Percentiles rank a stretch among this genome's conserved stretches.
Conservation (phyloP, 805 yeast genomes). For the Dipodascopsis uninucleata region DNA sequence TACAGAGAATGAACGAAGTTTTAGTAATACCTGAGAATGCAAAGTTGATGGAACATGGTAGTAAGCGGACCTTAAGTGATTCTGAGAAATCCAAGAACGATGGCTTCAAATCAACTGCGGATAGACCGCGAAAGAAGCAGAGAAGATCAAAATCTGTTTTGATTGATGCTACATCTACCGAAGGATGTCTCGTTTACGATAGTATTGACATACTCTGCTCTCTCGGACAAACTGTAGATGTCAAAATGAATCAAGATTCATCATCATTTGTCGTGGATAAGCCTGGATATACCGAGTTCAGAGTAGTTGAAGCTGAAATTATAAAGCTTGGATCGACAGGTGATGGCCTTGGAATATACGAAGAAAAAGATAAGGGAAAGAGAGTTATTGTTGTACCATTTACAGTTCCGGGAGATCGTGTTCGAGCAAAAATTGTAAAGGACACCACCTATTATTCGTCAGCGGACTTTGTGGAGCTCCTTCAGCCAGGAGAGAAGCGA, state of each 20-base stretch:
- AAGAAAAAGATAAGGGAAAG: conserved; percentile 50
- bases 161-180: conserved; percentile 70
- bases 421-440: conserved; percentile 65
- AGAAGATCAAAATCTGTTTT: conserved; percentile 49
- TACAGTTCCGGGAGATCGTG: conserved; percentile 81
- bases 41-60: too few relatives aligned
- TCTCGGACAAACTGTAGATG: conserved; percentile 42
- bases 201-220: conserved; percentile 55
- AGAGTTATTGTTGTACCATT: conserved; percentile 82
- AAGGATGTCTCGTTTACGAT: conserved; percentile 74
- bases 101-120: too few relatives aligned
- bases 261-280: conserved; percentile 57
- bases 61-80: too few relatives aligned
- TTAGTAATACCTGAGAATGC: too few relatives aligned
- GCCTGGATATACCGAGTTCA: conserved; percentile 44
- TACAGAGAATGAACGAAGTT: too few relatives aligned
- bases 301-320: conserved; percentile 59
- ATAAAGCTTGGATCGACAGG: conserved; percentile 69
- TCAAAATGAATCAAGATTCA: conserved; percentile 57
- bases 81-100: too few relatives aligned
- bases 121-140: conserved; percentile 12
- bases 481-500: conserved; percentile 43
- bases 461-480: conserved; percentile 61
- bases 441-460: conserved; percentile 56
- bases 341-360: conserved; percentile 74